Evolutionary conservation across 371 early-diverging fungal genomes (phyloP), one percentile per base, ranked within the genome.

Genomic region (Conidiobolus incongruus): DNA sequence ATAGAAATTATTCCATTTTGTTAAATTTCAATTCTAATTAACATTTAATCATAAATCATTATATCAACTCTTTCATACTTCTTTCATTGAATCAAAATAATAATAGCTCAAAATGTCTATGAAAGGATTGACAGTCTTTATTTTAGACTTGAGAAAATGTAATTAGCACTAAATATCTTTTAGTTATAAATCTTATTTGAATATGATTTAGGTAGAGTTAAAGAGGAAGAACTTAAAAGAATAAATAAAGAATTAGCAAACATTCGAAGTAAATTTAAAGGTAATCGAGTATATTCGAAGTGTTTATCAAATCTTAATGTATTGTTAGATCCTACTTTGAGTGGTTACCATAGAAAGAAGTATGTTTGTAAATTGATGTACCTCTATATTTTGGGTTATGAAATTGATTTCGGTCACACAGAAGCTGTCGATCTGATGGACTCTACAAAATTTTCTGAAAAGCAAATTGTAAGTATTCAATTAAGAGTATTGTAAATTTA

Each of bases 201-300:
- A n/a, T n/a, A n/a, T n/a, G n/a, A n/a, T n/a, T 32, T 60, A 94
- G 95, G 95, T 59, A 82, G 93, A 36, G 84, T 89, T 32, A 70
- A 84, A 36, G 97, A 95, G 52, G 68, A 83, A 40, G 97, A 96
- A 55, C 91, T 92, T 59, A 88, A 89, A 60, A 67, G 97, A 41
- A 84, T 96, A 49, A 95, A 96, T 65, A 95, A 93, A 56, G 97
- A 96, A 63, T 71, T 96, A 70, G 93, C 94, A 47, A 93, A 96
- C 62, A 95, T 95, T 51, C 72, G 97, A n/a, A 65, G 84, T 13
- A 94, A 96, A 61, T 96, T 96, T 65, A 91, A 90, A 71, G 89
- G 91, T 89, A n/a, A n/a, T n/a, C n/a, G n/a, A n/a, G n/a, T n/a
- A n/a, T n/a, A 26, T 26, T 26, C 3, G 3, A 26, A 26, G 26